phyloP scores from a whole-genome alignment of 768 basidiomycete species.

The Russula olivacea region DNA sequence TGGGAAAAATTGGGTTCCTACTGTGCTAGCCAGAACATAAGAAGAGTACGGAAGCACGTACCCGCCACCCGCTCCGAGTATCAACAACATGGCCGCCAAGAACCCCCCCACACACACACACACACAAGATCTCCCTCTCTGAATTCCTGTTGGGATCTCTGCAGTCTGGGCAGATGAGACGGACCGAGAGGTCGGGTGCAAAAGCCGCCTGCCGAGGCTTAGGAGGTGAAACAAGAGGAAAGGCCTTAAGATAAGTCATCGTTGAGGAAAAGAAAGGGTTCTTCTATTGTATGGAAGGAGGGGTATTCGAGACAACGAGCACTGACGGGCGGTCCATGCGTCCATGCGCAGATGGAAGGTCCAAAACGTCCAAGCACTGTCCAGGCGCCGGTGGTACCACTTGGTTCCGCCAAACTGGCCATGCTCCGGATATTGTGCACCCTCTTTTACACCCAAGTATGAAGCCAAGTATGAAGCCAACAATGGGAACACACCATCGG shows the following conservation, averaged over 20 bases:
- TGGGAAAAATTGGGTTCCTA: slow-evolving; percentile 26
- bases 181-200: slow-evolving; percentile 80
- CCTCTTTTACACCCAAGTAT: too few species aligned
- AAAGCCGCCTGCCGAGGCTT: slow-evolving; percentile 55
- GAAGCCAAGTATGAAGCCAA: too few species aligned
- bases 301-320: too few species aligned
- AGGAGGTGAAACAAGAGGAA: slow-evolving; percentile 61
- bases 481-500: too few species aligned
- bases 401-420: too few species aligned
- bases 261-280: too few species aligned
- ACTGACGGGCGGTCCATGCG: too few species aligned
- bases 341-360: too few species aligned
- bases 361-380: too few species aligned
- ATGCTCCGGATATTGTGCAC: too few species aligned
- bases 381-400: too few species aligned
- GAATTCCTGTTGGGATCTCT: slow-evolving; percentile 92
- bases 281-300: too few species aligned
- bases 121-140: slow-evolving; percentile 97
- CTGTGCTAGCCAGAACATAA: slow-evolving; percentile 22
- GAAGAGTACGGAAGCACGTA: slow-evolving; percentile 40
- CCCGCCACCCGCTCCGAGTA: slow-evolving; percentile 96
- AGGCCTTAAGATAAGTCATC: slow-evolving; percentile 44
- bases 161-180: slow-evolving; percentile 94
- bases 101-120: slow-evolving; percentile 86
- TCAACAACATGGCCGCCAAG: slow-evolving; percentile 95